Base-by-base conservation (phyloP, 148 eudicot genomes). In the Limonium bicolor region DNA sequence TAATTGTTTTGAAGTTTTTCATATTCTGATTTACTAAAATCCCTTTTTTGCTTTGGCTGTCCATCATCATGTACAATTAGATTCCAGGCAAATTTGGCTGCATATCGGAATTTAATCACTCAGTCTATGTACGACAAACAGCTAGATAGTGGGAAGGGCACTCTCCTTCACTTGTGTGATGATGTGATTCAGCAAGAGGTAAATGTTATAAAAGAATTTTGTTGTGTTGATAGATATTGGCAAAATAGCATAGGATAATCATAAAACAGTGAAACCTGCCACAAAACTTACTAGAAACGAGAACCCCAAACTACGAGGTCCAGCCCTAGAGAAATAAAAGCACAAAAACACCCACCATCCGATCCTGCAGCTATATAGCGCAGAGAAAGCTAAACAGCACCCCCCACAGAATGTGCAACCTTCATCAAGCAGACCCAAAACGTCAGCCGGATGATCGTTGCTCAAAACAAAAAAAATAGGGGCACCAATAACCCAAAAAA, bases 41-140 rank as follows among this genome's bases (percentile, higher is more conserved):
- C 10, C 12, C 12, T 48, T 27, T 48, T 61, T 61, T 33, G 37
- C 43, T 20, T 2, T 20, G 13, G 44, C 5, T 46, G n/a, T 2
- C 29, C 47, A 36, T 27, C n/a, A 9, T 10, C n/a, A 26, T 58
- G 49, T 54, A n/a, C 23, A 27, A 20, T 2, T 40, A 83, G 94
- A 66, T 83, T 85, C 54, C 82, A 85, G 50, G 64, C 61, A 50
- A 85, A 85, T 54, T 60, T 85, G 86, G 73, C 63, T 50, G 48
- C 65, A n/a, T 85, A 85, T 65, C 90, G 67, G 65, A 85, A 63
- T 55, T 55, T 85, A 59, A 77, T 80, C 48, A 77, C 86, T 10
- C 76, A 70, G 50, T 85, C 95, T 31, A 85, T 85, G 95, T 85
- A 85, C 56, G 94, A 84, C 55, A 84, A 84, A 58, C 94, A 84